These are phyloP conservation scores for Boletus reticulatus DNA, from an alignment of 768 basidiomycete genomes.

Conservation along the genomic window DNA sequence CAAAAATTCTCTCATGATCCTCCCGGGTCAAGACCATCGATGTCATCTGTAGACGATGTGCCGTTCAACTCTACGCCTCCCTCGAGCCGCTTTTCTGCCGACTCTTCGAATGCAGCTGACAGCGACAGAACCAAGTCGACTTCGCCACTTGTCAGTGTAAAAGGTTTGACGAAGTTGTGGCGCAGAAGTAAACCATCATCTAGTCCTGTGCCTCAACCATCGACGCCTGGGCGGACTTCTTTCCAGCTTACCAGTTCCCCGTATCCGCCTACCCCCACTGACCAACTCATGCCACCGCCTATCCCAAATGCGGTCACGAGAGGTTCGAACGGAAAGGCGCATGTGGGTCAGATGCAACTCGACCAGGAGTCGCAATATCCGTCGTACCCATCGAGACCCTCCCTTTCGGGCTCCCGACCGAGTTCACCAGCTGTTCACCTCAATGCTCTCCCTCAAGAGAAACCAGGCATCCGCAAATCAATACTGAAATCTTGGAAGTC, in stretches of 20 bases:
- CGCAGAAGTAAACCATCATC: conserved; percentile 59
- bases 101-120: conserved; percentile 48
- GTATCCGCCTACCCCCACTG: conserved; percentile 35
- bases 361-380: conserved; percentile 65
- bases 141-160: conserved; percentile 67
- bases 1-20: conserved; percentile 23
- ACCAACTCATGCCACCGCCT: conserved; percentile 23
- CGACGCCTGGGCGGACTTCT: conserved; percentile 38
- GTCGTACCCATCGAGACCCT: conserved; percentile 31
- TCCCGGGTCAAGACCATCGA: conserved; percentile 20
- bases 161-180: conserved; percentile 74
- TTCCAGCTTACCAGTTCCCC: conserved; percentile 26
- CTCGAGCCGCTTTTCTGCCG: conserved; percentile 74
- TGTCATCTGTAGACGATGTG: conserved; percentile 24
- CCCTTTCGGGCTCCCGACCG: conserved; percentile 33
- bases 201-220: conserved; percentile 34
- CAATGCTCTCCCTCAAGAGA: conserved; percentile 37
- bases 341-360: conserved; percentile 55
- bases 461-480: conserved; percentile 56
- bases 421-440: conserved; percentile 22
- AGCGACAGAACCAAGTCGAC: conserved; percentile 30
- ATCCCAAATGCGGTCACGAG: conserved; percentile 23
- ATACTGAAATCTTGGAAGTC: conserved; percentile 68
- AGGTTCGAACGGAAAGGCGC: conserved; percentile 23
- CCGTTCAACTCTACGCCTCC: conserved; percentile 26